Evolutionary conservation across 345 rosid genomes (phyloP), one percentile per base, ranked within the genome.

Genomic region (Eucalyptus curtisii): DNA sequence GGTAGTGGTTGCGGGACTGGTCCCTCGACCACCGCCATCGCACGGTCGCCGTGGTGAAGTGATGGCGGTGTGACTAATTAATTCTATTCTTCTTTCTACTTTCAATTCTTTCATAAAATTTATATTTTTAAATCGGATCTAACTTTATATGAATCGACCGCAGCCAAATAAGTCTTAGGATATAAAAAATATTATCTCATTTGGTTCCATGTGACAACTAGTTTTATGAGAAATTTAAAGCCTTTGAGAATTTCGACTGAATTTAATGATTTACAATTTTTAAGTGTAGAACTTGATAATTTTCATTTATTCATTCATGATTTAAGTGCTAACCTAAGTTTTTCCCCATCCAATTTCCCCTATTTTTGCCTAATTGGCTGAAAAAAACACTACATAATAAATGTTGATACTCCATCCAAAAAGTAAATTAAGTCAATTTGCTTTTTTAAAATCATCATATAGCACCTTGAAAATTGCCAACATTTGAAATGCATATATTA

Each of bases 71-170:
- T 64, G 40, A 64, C 76, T 31, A n/a, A 64, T n/a, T 7, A 64
- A 64, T n/a, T 64, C 3, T 15, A 15, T 64, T n/a, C 14, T 64
- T 4, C 7, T 64, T 64, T 61, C 16, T 27, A 61, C 7, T 27
- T 61, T 61, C 1, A 0, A 27, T 61, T 64, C 2, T 64, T n/a
- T 64, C 10, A 4, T 7, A 64, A 64, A 30, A 30, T 53, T 13
- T 64, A n/a, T n/a, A 19, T 6, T 37, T 76, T 76, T 5, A 10
- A 37, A 37, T 44, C 4, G 0, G 3, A 19, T 40, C 47, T 1
- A 37, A 20, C 45, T 37, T 17, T 8, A 8, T 16, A 33, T 8
- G 0, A 22, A 4, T 24, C 30, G 1, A 55, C 6, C 13, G 0
- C 4, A 59, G 12, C 7, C n/a, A 27, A 4, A 61, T 13, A 27